A percentile compares a stretch with the other conserved stretches of the same genome.
These are phyloP conservation scores for Globisporangium viniferum DNA, from an alignment of 352 stramenopile species.

Conservation along the genomic window DNA sequence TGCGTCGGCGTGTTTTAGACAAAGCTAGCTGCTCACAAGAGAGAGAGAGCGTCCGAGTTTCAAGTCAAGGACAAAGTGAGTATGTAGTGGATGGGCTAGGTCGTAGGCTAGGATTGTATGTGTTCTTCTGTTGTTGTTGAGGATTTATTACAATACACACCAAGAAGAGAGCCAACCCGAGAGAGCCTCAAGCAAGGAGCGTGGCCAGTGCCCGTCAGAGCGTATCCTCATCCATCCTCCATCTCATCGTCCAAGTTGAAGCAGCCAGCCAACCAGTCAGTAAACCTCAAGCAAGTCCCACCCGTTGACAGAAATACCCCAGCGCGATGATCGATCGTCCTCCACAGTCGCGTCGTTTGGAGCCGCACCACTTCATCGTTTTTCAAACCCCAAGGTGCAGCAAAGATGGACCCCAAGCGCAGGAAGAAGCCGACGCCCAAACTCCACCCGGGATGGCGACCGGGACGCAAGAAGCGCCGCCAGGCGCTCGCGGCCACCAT, in stretches of 20 bases:
- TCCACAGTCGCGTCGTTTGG: neutral
- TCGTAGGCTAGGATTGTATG: neutral
- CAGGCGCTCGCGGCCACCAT: conserved; percentile 53
- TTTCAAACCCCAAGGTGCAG: neutral
- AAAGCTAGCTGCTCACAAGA: conserved; percentile 3
- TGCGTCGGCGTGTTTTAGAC: conserved; percentile 88
- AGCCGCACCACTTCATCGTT: neutral
- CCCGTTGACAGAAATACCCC: neutral
- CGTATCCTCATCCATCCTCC: neutral
- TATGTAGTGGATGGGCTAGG: neutral
- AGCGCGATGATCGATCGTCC: neutral
- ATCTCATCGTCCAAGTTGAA: neutral
- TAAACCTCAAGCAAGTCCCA: neutral
- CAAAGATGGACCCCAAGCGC: conserved; percentile 19
- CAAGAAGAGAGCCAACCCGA: neutral
- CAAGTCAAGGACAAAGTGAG: neutral
- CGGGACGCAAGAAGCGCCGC: conserved; percentile 31
- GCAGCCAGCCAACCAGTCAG: neutral
- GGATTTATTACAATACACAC: neutral
- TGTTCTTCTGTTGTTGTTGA: neutral
- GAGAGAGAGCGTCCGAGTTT: neutral
- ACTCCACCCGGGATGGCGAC: conserved; percentile 57
- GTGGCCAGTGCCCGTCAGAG: neutral
- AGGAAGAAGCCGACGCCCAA: conserved; percentile 37
- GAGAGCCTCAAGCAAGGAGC: neutral